phyloP scores from a whole-genome alignment of 2,329 filamentous ascomycete species.

The Didymella sp. region DNA sequence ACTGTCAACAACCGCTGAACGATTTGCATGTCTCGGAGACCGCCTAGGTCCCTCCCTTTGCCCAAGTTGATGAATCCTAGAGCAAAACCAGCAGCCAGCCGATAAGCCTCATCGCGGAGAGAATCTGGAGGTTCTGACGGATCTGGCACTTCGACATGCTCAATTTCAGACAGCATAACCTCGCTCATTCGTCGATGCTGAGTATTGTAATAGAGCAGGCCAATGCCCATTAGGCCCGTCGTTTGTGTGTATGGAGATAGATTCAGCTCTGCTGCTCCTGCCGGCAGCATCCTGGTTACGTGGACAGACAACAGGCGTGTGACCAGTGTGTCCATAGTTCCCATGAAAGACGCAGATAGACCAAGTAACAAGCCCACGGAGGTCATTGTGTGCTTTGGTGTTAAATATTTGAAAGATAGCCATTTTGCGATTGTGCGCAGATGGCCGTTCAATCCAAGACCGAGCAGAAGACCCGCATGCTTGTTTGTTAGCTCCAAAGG shows the following conservation, averaged over 20 bases:
- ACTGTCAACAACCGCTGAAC: slow-evolving; percentile 86
- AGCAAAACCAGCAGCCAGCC: slow-evolving; percentile 90
- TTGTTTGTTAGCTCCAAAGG: slow-evolving; percentile 90
- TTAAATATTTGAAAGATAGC: slow-evolving; percentile 99
- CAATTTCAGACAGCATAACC: slow-evolving; percentile 97
- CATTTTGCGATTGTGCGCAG: slow-evolving; percentile 94
- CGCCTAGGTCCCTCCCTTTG: slow-evolving; percentile 85
- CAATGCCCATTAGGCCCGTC: slow-evolving; percentile 96
- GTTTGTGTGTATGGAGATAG: slow-evolving; percentile 92
- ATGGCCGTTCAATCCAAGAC: slow-evolving; percentile 91
- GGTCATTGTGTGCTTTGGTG: slow-evolving; percentile 98
- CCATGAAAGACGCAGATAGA: slow-evolving; percentile 89
- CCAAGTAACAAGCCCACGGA: slow-evolving; percentile 94
- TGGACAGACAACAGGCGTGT: slow-evolving; percentile 94
- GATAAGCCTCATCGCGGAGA: slow-evolving; percentile 92
- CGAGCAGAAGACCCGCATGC: slow-evolving; percentile 93
- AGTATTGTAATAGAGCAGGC: slow-evolving; percentile 89
- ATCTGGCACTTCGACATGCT: slow-evolving; percentile 84
- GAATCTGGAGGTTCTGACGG: slow-evolving; percentile 71
- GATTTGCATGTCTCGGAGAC: slow-evolving; percentile 90
- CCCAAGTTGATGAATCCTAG: slow-evolving; percentile 94
- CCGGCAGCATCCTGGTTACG: slow-evolving; percentile 90
- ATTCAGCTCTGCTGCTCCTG: slow-evolving; percentile 92
- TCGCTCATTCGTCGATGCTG: slow-evolving; percentile 99
- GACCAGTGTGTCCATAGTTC: slow-evolving; percentile 96